Evolutionary conservation across 2,329 filamentous ascomycete species (phyloP), one percentile per base, ranked within the genome.

Genomic region (Colletotrichum abscissum): DNA sequence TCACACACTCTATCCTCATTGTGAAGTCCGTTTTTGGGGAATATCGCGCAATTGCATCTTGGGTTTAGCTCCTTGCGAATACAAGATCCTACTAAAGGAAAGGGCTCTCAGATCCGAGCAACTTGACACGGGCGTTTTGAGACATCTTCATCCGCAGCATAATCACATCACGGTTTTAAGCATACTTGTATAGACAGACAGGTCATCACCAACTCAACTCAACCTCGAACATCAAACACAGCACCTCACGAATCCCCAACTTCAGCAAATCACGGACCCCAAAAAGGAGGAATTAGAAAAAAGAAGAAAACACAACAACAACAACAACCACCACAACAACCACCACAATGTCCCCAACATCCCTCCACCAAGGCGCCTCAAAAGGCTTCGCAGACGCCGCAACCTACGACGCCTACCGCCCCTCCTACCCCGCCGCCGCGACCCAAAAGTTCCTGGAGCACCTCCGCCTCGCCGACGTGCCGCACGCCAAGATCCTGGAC

Each of bases 361-460:
- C 82, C 80, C 76, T 94, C 88, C 80, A 93, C 88, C 83, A 79
- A 35, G 77, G 77, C 63, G 85, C 85, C 58, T 78, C 80, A 6
- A 86, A 92, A 64, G 92, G 92, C 69, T 95, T 94, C 81, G 84
- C 88, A 75, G 86, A 93, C 75, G 92, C 92, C 22, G 79, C 85
- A 2, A 84, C 86, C 26, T 95, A 95, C 80, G 92, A 95, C 79
- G 81, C 87, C 52, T 86, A 94, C 79, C 89, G 93, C 16, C 93
- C 93, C 1, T 89, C 90, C 0, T 95, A 94, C 80, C 87, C 90
- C 1, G 76, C 85, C 1, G 85, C 87, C 69, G 89, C 90, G 5
- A 88, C 93, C 16, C 83, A 89, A 24, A 81, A 83, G 46, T 87
- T 95, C 22, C 86, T 95, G 4, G 76, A 79, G 19, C 84, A 86